A percentile compares a stretch with the other conserved stretches of the same genome.
Evolutionary conservation across 306 rosid genomes (phyloP).

Genomic region (Sindora glabra): DNA sequence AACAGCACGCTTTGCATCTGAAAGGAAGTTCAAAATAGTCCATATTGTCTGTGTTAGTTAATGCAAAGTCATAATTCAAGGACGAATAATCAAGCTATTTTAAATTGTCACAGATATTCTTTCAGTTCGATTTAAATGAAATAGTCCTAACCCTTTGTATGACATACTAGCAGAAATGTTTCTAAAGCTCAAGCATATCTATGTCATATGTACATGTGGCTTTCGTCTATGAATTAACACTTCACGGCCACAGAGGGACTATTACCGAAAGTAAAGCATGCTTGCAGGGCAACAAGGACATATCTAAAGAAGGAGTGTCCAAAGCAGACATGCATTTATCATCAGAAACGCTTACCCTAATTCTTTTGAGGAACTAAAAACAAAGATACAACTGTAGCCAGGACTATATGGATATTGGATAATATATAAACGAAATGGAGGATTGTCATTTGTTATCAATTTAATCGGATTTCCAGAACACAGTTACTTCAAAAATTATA

Average conservation of each 20-base stretch:
- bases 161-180: neutral
- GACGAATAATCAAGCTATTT: neutral
- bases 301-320: neutral
- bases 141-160: too few relatives aligned
- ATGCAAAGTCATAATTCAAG: neutral
- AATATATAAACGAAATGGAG: too few relatives aligned
- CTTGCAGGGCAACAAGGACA: neutral
- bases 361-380: neutral
- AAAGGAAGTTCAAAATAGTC: neutral
- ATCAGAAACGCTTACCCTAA: neutral
- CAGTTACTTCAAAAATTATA: neutral
- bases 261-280: neutral
- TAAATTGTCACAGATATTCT: neutral
- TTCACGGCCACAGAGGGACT: neutral
- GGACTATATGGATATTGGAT: too few relatives aligned
- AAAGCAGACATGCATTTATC: neutral
- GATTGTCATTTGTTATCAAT: too few relatives aligned
- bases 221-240: neutral
- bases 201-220: neutral
- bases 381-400: too few relatives aligned
- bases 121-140: too few relatives aligned
- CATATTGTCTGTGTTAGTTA: neutral
- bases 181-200: neutral
- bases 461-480: too few relatives aligned
- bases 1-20: slow-evolving; percentile 30